Conservation (phyloP, 495 filamentous ascomycete genomes). For the Echria macrotheca region DNA sequence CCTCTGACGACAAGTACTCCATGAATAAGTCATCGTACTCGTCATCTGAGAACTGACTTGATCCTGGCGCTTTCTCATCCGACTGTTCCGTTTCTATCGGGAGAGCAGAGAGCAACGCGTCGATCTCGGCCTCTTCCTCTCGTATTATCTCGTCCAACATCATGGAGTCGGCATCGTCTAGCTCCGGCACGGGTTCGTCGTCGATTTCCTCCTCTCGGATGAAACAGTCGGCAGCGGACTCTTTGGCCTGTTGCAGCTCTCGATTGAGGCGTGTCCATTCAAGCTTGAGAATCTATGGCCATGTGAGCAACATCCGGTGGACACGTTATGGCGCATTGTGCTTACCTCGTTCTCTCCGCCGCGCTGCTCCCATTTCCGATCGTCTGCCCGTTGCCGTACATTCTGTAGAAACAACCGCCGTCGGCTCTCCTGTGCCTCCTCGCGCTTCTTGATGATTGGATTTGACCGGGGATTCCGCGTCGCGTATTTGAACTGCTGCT, state of each 20-base stretch:
- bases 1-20: constrained; percentile 30
- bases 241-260: constrained; percentile 41
- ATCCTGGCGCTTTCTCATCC: not conserved
- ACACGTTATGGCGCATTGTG: not conserved
- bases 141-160: constrained; percentile 42
- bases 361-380: constrained; percentile 58
- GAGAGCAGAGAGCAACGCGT: constrained; percentile 46
- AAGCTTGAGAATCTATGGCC: constrained; percentile 41
- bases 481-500: constrained; percentile 17
- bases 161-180: constrained; percentile 35
- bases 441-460: constrained; percentile 18
- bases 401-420: constrained; percentile 69
- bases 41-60: constrained; percentile 43
- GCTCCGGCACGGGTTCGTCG: constrained; percentile 33
- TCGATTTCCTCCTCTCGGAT: constrained; percentile 40
- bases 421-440: constrained; percentile 41
- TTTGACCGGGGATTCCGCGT: constrained; percentile 18
- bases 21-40: constrained; percentile 58
- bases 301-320: constrained; percentile 12
- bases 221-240: constrained; percentile 45
- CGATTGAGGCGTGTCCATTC: constrained; percentile 40
- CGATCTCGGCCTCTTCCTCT: constrained; percentile 53
- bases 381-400: constrained; percentile 66
- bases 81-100: not conserved
- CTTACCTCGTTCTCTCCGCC: constrained; percentile 73